Percentiles rank a stretch among this genome's conserved stretches.
These are phyloP conservation scores for Vigna unguiculata DNA, from an alignment of 306 rosid species.

Conservation along the genomic window DNA sequence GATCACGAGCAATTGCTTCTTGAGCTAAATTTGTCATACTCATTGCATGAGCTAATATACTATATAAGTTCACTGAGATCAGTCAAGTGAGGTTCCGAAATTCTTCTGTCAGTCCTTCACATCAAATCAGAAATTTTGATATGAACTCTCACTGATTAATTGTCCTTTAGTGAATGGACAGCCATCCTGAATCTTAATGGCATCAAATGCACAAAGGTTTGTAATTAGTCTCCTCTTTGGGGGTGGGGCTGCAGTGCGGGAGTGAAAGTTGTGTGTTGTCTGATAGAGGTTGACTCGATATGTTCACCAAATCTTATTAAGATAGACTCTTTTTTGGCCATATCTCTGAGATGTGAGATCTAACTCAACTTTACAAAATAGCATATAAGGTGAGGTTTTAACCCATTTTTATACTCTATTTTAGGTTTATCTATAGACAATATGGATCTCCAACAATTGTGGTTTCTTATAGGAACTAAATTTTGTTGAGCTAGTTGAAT, in stretches of 20 bases:
- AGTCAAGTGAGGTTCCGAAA: slow-evolving; percentile 18
- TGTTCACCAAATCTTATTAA: too few relatives aligned
- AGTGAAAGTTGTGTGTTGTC: too few relatives aligned
- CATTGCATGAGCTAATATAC: slow-evolving; percentile 9
- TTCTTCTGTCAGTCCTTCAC: not conserved
- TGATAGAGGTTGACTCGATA: too few relatives aligned
- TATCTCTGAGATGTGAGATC: too few relatives aligned
- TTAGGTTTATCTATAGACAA: too few relatives aligned
- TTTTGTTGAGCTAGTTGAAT: slow-evolving; percentile 38
- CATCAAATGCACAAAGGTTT: not conserved
- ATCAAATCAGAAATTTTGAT: slow-evolving; percentile 1
- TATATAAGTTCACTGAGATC: not conserved
- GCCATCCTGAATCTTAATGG: slow-evolving; percentile 9
- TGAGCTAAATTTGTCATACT: slow-evolving; percentile 13
- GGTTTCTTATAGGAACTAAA: not conserved
- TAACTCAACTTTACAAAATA: too few relatives aligned
- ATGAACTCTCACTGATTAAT: not conserved
- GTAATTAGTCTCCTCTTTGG: too few relatives aligned
- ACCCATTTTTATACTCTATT: too few relatives aligned
- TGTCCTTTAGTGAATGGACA: not conserved
- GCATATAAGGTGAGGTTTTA: too few relatives aligned
- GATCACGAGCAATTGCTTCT: not conserved
- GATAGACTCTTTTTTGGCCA: too few relatives aligned
- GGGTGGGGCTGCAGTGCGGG: too few relatives aligned
- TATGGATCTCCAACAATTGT: not conserved